These are phyloP conservation scores for Trametes sp. DNA, from an alignment of 1,284 basidiomycete species.

Conservation along the genomic window DNA sequence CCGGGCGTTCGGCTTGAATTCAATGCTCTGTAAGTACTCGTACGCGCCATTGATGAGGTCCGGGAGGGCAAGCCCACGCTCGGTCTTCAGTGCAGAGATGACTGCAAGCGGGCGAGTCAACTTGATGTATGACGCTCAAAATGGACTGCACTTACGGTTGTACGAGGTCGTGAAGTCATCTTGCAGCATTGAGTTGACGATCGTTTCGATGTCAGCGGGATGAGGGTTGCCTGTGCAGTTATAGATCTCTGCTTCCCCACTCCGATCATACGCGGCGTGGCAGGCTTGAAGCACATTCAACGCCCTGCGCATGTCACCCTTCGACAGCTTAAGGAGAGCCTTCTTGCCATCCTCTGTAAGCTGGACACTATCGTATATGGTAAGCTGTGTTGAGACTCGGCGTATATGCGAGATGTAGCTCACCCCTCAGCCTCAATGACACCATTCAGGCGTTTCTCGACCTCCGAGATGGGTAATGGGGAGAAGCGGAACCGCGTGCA, in stretches of 20 bases:
- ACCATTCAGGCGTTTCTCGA: conserved; percentile 81
- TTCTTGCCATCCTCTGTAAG: conserved; percentile 87
- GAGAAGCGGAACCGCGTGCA: conserved; percentile 98
- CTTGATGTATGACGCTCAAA: background rate
- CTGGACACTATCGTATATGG: conserved; percentile 68
- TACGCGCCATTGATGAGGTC: conserved; percentile 95
- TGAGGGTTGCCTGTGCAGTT: conserved; percentile 97
- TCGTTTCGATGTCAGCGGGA: conserved; percentile 91
- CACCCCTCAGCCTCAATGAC: conserved; percentile 91
- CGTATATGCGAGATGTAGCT: conserved; percentile 31
- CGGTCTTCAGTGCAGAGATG: conserved; percentile 87
- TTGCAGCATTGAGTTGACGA: conserved; percentile 95
- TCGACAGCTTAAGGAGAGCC: conserved; percentile 91
- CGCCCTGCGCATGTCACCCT: conserved; percentile 97
- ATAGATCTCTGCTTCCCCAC: conserved; percentile 93
- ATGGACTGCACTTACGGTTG: conserved; percentile 64
- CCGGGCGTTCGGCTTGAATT: conserved; percentile 86
- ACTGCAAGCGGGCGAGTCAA: conserved; percentile 54
- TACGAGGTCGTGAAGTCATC: conserved; percentile 97
- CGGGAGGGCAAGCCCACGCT: conserved; percentile 93
- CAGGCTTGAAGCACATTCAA: conserved; percentile 98
- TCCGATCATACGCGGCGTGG: conserved; percentile 92
- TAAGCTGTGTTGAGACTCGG: background rate
- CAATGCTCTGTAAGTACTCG: conserved; percentile 89
- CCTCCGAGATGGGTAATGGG: conserved; percentile 88